Percentiles rank a stretch among this genome's conserved stretches.
phyloP scores from a whole-genome alignment of 441 rosid genomes.

The Euphorbia celastroides region DNA sequence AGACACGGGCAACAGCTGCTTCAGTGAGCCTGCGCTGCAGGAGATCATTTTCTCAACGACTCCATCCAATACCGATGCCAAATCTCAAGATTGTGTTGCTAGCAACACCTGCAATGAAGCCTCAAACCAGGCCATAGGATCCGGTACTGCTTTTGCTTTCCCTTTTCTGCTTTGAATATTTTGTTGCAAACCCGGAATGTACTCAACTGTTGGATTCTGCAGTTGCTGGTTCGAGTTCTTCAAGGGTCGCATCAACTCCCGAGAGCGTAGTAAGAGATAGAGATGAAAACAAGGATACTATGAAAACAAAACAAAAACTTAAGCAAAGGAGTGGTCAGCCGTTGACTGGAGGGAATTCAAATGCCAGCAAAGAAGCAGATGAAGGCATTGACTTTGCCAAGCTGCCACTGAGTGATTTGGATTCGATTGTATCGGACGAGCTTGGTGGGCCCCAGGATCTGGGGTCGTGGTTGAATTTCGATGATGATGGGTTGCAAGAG shows the following conservation, averaged over 20 bases:
- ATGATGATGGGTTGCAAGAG: slow-evolving; percentile 62
- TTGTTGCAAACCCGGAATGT: too few relatives aligned
- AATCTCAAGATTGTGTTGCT: slow-evolving; percentile 76
- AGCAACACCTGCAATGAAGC: slow-evolving; percentile 78
- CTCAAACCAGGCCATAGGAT: slow-evolving; percentile 66
- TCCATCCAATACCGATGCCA: slow-evolving; percentile 57
- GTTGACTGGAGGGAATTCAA: slow-evolving; percentile 28
- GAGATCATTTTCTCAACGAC: slow-evolving; percentile 61
- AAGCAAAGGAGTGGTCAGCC: slow-evolving; percentile 51
- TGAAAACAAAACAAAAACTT: slow-evolving; percentile 49
- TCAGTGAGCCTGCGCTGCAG: slow-evolving; percentile 65
- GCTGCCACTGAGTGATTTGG: slow-evolving; percentile 48
- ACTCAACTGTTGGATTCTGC: slow-evolving; percentile 24
- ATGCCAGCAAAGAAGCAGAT: slow-evolving; percentile 23
- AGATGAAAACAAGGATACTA: slow-evolving; percentile 28
- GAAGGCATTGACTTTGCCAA: slow-evolving; percentile 46
- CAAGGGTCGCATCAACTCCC: slow-evolving; percentile 48
- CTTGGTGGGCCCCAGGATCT: slow-evolving; percentile 48
- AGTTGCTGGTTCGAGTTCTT: slow-evolving; percentile 73
- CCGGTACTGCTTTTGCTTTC: slow-evolving; percentile 38
- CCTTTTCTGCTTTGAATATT: too few relatives aligned
- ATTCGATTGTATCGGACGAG: slow-evolving; percentile 33
- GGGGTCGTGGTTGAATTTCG: slow-evolving; percentile 51
- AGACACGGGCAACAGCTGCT: slow-evolving; percentile 74
- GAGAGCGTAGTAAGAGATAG: slow-evolving; percentile 42